Evolutionary conservation across 2,329 filamentous ascomycete species (phyloP).

Genomic region (Pseudophaeomoniella oleicola): DNA sequence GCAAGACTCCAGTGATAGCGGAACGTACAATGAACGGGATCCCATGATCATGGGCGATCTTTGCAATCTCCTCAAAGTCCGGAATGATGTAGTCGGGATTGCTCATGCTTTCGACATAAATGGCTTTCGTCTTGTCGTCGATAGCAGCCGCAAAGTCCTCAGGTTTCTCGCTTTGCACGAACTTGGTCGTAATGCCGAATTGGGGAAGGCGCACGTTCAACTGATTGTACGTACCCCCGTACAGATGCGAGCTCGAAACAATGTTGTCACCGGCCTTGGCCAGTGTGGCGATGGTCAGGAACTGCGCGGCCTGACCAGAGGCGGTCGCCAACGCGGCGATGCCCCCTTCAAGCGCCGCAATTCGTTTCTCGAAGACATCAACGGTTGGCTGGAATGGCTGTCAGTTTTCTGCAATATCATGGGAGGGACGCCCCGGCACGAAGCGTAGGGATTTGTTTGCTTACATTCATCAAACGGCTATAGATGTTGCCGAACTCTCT

Average conservation of each 20-base stretch:
- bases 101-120: conserved; percentile 78
- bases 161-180: conserved; percentile 56
- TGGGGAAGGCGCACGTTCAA: conserved; percentile 73
- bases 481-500: conserved; percentile 98
- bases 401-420: no score
- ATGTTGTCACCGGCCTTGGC: conserved; percentile 79
- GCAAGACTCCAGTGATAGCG: no score
- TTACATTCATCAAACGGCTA: conserved; percentile 93
- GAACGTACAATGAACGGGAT: conserved; percentile 48
- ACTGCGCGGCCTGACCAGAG: conserved; percentile 75
- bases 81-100: conserved; percentile 83
- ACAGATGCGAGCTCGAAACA: conserved; percentile 69
- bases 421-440: no score
- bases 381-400: no score
- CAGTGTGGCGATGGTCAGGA: conserved; percentile 66
- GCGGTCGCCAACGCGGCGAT: conserved; percentile 44
- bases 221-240: conserved; percentile 89
- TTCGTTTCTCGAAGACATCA: conserved; percentile 91
- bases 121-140: conserved; percentile 76
- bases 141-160: conserved; percentile 65
- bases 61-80: conserved; percentile 57
- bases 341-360: conserved; percentile 89
- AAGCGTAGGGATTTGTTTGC: no score
- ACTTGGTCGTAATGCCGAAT: conserved; percentile 69
- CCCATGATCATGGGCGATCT: conserved; percentile 54